Evolutionary conservation across 176 grass and related monocot species (phyloP), one percentile per base, ranked within the genome.

Genomic region (Chrysopogon serrulatus): DNA sequence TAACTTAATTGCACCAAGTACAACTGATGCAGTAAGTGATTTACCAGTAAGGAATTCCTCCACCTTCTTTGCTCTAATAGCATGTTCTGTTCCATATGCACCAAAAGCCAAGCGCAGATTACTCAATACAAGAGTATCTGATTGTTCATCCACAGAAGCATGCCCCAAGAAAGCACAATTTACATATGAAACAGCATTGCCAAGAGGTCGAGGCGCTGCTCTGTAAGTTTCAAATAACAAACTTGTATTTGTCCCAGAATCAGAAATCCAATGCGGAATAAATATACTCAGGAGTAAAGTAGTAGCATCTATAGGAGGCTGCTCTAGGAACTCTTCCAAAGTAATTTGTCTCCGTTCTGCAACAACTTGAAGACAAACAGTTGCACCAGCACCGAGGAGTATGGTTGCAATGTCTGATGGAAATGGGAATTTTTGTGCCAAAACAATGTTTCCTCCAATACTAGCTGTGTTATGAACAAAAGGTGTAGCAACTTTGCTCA

Each of bases 391-490:
- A 82, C 85, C 90, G 19, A 96, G 88, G 59, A 96, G 80, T 88
- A 96, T 92, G 16, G 93, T 96, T 35, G 86, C 90, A 71, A 96
- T 87, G 64, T 96, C 93, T 1, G 93, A 96, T 32, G 81, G 79
- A 48, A 96, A 96, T 11, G 89, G 83, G 28, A 77, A 87, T 82
- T 87, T 92, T 72, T 96, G 90, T 82, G 93, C 93, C 36, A 96
- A 84, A 70, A 93, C 87, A 69, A 96, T 36, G 82, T 92, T 96
- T 14, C 93, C 93, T 4, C 93, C 93, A 60, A 96, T 65, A 75
- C 93, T 96, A 83, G 90, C 93, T 49, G 89, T 92, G 68, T 96
- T 96, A 43, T 88, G 83, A 47, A 96, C 90, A 88, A 96, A 96
- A 36, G 85, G 88, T 10, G 90, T 82, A 74, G 90, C 93, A 39